phyloP scores from a whole-genome alignment of 2,329 filamentous ascomycete genomes.

The Monosporascus ibericus region DNA sequence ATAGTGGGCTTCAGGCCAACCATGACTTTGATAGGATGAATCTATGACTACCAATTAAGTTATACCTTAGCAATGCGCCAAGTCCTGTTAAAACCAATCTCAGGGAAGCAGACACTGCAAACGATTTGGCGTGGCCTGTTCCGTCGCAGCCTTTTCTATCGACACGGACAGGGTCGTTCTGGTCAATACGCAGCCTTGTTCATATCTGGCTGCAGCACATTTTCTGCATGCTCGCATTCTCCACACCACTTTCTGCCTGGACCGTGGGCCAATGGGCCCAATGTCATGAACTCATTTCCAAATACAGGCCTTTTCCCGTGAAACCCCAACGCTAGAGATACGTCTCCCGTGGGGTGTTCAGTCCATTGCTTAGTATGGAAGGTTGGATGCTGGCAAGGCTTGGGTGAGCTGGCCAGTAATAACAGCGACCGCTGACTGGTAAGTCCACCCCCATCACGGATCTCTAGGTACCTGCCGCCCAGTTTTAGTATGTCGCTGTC shows the following conservation, averaged over 20 bases:
- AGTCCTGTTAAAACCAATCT: too few relatives aligned
- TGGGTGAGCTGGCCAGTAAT: not conserved
- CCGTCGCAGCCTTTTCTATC: too few relatives aligned
- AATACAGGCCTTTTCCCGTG: not conserved
- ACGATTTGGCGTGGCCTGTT: too few relatives aligned
- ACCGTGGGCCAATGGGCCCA: not conserved
- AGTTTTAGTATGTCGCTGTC: conserved; percentile 1
- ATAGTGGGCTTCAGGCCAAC: not conserved
- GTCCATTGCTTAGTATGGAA: not conserved
- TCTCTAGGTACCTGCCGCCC: not conserved
- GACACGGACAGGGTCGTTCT: too few relatives aligned
- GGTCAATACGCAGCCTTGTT: not conserved
- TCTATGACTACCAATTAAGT: too few relatives aligned
- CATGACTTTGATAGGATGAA: too few relatives aligned
- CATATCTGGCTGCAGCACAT: not conserved
- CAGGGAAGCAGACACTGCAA: too few relatives aligned
- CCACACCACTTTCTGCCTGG: not conserved
- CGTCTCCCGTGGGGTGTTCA: not conserved
- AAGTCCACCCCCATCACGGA: not conserved
- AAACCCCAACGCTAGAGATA: not conserved
- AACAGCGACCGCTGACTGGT: not conserved
- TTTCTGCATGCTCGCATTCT: not conserved
- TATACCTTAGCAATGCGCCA: too few relatives aligned
- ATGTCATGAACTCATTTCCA: not conserved
- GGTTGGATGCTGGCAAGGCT: not conserved